A percentile compares a stretch with the other conserved stretches of the same genome.
Conservation (phyloP, 441 rosid species). For the Daphne laureola region DNA sequence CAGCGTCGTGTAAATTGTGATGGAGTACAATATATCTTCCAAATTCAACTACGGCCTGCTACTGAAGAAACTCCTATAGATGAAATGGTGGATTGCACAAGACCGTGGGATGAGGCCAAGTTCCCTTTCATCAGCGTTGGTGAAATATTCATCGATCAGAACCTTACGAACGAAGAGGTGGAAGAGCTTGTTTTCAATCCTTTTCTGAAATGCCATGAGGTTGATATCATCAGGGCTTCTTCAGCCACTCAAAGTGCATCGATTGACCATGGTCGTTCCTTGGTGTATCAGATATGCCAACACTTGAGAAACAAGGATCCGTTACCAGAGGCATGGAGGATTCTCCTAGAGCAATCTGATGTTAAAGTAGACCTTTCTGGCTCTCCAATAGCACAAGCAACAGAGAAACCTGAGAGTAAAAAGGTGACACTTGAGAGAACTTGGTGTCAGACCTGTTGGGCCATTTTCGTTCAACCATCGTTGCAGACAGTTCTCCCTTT, state of each 20-base stretch:
- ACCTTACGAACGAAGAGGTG: slow-evolving; percentile 40
- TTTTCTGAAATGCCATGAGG: slow-evolving; percentile 32
- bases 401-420: slow-evolving; percentile 18
- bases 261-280: slow-evolving; percentile 64
- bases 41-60: slow-evolving; percentile 38
- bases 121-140: slow-evolving; percentile 48
- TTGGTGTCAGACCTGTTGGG: slow-evolving; percentile 43
- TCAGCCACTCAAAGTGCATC: slow-evolving; percentile 59
- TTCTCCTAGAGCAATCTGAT: slow-evolving; percentile 58
- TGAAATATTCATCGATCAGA: slow-evolving; percentile 38
- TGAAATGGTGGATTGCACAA: slow-evolving; percentile 50
- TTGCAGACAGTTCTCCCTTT: slow-evolving; percentile 49
- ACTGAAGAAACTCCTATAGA: slow-evolving; percentile 42
- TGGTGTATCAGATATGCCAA: slow-evolving; percentile 66
- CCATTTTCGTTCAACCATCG: slow-evolving; percentile 45
- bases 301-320: slow-evolving; percentile 47
- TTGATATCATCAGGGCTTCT: slow-evolving; percentile 52
- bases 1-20: slow-evolving; percentile 32
- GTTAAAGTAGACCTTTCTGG: slow-evolving; percentile 58
- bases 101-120: slow-evolving; percentile 53
- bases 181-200: slow-evolving; percentile 58
- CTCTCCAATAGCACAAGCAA: slow-evolving; percentile 51
- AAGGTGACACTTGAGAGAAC: slow-evolving; percentile 44
- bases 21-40: slow-evolving; percentile 51
- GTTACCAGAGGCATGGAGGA: slow-evolving; percentile 58